A percentile compares a stretch with the other conserved stretches of the same genome.
Conservation (phyloP, 2,329 filamentous ascomycete genomes). For the Trichophyton schoenleinii region DNA sequence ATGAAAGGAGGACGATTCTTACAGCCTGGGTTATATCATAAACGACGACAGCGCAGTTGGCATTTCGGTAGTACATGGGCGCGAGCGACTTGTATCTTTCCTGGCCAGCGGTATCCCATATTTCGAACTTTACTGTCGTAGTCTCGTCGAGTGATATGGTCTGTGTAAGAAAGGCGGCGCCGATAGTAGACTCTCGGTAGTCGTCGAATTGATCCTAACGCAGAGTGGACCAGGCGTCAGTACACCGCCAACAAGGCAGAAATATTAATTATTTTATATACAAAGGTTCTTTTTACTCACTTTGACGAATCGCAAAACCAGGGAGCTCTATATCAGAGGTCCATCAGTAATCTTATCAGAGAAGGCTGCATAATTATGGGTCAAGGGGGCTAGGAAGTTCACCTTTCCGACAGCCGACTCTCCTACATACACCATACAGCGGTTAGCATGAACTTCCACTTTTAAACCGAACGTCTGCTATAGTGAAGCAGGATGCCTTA, state of each 20-base stretch:
- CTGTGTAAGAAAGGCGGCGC: conserved; percentile 96
- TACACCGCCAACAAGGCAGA: background rate
- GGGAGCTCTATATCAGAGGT: conserved; percentile 59
- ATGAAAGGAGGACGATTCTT: conserved; percentile 30
- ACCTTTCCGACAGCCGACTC: conserved; percentile 99
- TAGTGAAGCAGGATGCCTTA: conserved; percentile 40
- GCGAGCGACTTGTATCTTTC: conserved; percentile 98
- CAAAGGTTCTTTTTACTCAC: conserved; percentile 38
- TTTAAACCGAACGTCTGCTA: conserved; percentile 2
- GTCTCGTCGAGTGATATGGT: conserved; percentile 96
- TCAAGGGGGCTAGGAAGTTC: conserved; percentile 12
- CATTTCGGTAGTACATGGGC: conserved; percentile 99
- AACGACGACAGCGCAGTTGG: conserved; percentile 97
- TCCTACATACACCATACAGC: conserved; percentile 44
- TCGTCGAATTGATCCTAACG: conserved; percentile 93
- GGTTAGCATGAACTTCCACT: conserved; percentile 13
- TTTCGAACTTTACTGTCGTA: conserved; percentile 99
- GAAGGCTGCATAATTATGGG: background rate
- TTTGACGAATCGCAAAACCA: conserved; percentile 97
- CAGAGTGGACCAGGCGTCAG: background rate
- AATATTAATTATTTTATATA: background rate
- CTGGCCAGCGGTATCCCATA: conserved; percentile 97
- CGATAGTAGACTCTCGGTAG: conserved; percentile 95
- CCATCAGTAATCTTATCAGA: conserved; percentile 13
- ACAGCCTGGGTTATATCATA: conserved; percentile 99